A percentile compares a stretch with the other conserved stretches of the same genome.
Evolutionary conservation across 2,329 filamentous ascomycete genomes (phyloP).

Genomic region (Ophiostoma angusticollis): DNA sequence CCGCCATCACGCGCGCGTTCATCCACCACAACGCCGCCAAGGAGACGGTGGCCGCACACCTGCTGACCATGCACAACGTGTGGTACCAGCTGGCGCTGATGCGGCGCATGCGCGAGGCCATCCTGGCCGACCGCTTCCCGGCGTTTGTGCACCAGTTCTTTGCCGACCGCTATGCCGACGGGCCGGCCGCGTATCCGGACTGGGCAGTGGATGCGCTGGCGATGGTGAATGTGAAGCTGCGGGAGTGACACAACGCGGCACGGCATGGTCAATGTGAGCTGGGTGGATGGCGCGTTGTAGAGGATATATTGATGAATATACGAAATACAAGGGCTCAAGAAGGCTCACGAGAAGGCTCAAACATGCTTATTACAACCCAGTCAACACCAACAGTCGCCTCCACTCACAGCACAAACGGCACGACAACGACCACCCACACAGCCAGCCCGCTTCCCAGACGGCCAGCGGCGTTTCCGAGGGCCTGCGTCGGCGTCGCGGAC

Average conservation of each 20-base stretch:
- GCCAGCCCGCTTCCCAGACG: not conserved
- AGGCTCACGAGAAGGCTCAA: too few relatives aligned
- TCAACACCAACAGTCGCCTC: too few relatives aligned
- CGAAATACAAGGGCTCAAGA: not conserved
- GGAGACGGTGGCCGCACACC: slow-evolving; percentile 78
- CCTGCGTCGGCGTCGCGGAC: not conserved
- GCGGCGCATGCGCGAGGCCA: slow-evolving; percentile 58
- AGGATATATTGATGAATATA: not conserved
- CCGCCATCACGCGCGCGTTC: slow-evolving; percentile 78
- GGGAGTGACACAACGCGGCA: too few relatives aligned
- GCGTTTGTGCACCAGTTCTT: slow-evolving; percentile 72
- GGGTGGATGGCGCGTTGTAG: not conserved
- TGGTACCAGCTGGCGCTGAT: slow-evolving; percentile 84
- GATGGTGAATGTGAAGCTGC: slow-evolving; percentile 66
- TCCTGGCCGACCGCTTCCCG: slow-evolving; percentile 71
- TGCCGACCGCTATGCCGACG: slow-evolving; percentile 52
- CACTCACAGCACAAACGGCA: slow-evolving; percentile 7
- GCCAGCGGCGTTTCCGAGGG: not conserved
- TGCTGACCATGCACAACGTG: slow-evolving; percentile 90
- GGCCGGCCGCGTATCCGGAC: slow-evolving; percentile 49
- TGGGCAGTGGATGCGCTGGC: slow-evolving; percentile 77
- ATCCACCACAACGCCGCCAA: slow-evolving; percentile 86
- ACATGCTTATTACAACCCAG: too few relatives aligned
- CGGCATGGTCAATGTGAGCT: too few relatives aligned
- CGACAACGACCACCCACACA: slow-evolving; percentile 5